These are phyloP conservation scores for Fusarium duplospermum DNA, from an alignment of 2,329 filamentous ascomycete genomes.

Conservation along the genomic window DNA sequence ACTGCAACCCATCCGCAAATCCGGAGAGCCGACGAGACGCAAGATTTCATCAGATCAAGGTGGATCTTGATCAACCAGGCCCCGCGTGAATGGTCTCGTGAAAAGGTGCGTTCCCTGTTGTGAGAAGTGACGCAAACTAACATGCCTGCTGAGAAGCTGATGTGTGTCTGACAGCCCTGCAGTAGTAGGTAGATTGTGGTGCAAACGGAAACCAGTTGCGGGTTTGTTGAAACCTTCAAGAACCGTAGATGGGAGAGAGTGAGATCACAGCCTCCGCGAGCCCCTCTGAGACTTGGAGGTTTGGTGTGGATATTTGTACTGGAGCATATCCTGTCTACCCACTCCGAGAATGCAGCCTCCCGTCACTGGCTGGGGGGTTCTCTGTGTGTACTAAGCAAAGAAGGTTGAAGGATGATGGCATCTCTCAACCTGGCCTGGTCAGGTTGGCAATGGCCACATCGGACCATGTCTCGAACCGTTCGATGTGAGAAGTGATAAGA, in stretches of 20 bases:
- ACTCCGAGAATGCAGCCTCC: not conserved
- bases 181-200: not conserved
- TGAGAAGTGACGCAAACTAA: not conserved
- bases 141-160: not conserved
- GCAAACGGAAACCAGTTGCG: not conserved
- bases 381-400: not conserved
- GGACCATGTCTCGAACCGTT: not conserved
- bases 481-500: conserved; percentile 5
- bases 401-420: not conserved
- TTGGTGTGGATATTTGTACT: not conserved
- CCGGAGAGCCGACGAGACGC: not conserved
- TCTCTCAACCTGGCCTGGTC: not conserved
- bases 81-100: not conserved
- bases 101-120: not conserved
- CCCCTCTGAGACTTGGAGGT: not conserved
- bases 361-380: not conserved
- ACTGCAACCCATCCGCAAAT: not conserved
- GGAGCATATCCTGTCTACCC: not conserved
- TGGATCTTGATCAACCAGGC: not conserved
- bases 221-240: not conserved
- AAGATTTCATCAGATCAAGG: conserved; percentile 3
- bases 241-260: not conserved
- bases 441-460: not conserved
- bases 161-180: not conserved
- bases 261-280: not conserved